Evolutionary conservation across 169 alveolate species (phyloP).

Genomic region (Eimeria acervulina): DNA sequence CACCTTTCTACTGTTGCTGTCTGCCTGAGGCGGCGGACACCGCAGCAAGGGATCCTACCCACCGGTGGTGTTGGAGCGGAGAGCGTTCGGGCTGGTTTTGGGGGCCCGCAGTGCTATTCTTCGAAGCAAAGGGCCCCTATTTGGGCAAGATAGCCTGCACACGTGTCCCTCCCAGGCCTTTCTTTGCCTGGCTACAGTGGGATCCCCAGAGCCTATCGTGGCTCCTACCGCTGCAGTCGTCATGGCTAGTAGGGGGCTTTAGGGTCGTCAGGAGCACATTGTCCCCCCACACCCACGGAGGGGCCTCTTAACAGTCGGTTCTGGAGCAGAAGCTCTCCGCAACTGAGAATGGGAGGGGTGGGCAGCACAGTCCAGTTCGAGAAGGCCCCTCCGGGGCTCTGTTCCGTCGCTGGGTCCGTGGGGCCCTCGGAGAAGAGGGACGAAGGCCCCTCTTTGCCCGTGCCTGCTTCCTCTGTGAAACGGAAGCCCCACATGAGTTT

Average conservation of each 20-base stretch:
- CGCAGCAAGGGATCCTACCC: slow-evolving; percentile 47
- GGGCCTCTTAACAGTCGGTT: not conserved
- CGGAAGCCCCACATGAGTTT: slow-evolving; percentile 32
- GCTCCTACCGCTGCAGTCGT: slow-evolving; percentile 4
- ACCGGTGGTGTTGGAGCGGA: not conserved
- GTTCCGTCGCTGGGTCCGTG: not conserved
- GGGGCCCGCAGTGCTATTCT: slow-evolving; percentile 44
- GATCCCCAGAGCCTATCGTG: not conserved
- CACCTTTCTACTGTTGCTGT: not conserved
- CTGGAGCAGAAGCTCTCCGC: slow-evolving; percentile 9
- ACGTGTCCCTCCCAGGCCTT: not conserved
- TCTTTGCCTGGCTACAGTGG: not conserved
- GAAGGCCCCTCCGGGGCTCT: slow-evolving; percentile 25
- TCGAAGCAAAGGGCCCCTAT: not conserved
- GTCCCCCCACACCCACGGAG: slow-evolving; percentile 23
- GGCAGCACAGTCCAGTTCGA: slow-evolving; percentile 72
- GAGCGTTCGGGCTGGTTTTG: not conserved
- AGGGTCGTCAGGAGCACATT: slow-evolving; percentile 56
- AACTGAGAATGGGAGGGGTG: slow-evolving; percentile 52
- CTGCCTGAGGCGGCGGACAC: slow-evolving; percentile 14
- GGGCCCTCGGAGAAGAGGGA: slow-evolving; percentile 44
- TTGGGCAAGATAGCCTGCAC: not conserved
- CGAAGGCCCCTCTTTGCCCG: not conserved
- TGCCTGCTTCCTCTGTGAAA: not conserved
- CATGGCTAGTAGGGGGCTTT: slow-evolving; percentile 55